phyloP scores from a whole-genome alignment of 169 alveolate genomes.

The Perkinsus chesapeaki region DNA sequence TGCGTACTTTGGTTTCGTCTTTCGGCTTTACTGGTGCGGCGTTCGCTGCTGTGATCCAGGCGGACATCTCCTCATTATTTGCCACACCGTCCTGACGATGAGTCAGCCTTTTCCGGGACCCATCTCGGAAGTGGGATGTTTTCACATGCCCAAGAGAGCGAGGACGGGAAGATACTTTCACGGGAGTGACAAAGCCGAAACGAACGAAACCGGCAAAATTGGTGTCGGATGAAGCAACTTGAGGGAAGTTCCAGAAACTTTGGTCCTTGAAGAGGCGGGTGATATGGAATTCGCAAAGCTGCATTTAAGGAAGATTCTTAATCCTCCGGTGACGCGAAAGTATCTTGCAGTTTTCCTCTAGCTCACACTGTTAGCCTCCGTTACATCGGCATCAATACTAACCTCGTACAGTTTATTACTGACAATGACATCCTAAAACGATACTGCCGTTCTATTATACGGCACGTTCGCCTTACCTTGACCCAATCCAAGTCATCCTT shows the following conservation, averaged over 20 bases:
- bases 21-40: not conserved
- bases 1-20: not conserved
- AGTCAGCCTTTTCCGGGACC: too few relatives aligned
- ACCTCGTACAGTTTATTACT: slow-evolving; percentile 3
- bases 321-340: not conserved
- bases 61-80: not conserved
- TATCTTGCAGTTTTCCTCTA: not conserved
- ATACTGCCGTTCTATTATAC: not conserved
- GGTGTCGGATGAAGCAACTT: too few relatives aligned
- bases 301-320: too few relatives aligned
- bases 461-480: too few relatives aligned
- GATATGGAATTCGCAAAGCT: too few relatives aligned
- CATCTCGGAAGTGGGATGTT: too few relatives aligned
- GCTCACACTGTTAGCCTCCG: not conserved
- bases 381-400: not conserved
- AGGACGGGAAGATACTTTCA: too few relatives aligned
- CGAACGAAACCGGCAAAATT: too few relatives aligned
- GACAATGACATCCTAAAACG: not conserved
- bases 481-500: slow-evolving; percentile 5
- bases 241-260: too few relatives aligned
- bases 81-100: not conserved
- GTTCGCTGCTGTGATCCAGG: not conserved
- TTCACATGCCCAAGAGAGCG: too few relatives aligned
- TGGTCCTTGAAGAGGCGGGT: too few relatives aligned
- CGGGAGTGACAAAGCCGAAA: too few relatives aligned